phyloP scores from a whole-genome alignment of 2,329 filamentous ascomycete genomes.

The Esteya vermicola region DNA sequence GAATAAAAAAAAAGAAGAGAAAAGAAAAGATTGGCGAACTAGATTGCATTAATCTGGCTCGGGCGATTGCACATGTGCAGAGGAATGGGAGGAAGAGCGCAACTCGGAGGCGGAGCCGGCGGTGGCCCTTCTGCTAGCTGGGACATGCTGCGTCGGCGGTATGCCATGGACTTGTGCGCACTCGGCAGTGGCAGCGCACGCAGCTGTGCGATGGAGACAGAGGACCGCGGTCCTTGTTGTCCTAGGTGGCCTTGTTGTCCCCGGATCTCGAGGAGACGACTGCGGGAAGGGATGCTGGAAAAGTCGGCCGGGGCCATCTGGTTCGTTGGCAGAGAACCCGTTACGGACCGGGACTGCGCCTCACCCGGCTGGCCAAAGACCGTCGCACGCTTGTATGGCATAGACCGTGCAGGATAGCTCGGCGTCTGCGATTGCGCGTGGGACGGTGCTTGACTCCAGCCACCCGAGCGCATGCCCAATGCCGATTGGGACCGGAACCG shows the following conservation, averaged over 20 bases:
- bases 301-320: too few relatives aligned
- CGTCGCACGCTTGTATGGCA: conserved; percentile 13
- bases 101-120: conserved; percentile 38
- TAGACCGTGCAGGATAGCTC: too few relatives aligned
- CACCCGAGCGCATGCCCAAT: too few relatives aligned
- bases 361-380: conserved; percentile 11
- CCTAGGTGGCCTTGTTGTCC: conserved; percentile 1
- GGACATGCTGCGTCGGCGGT: conserved; percentile 28
- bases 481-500: too few relatives aligned
- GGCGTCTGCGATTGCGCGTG: too few relatives aligned
- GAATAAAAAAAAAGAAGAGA: background rate
- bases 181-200: background rate
- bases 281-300: too few relatives aligned
- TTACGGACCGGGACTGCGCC: background rate
- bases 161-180: background rate
- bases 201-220: conserved; percentile 12
- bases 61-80: too few relatives aligned
- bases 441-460: too few relatives aligned
- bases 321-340: too few relatives aligned
- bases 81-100: conserved; percentile 33
- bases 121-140: conserved; percentile 36
- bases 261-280: too few relatives aligned
- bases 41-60: background rate
- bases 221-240: background rate
- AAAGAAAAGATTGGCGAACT: background rate